phyloP scores from a whole-genome alignment of 306 rosid genomes.

The Macrotyloma uniflorum region DNA sequence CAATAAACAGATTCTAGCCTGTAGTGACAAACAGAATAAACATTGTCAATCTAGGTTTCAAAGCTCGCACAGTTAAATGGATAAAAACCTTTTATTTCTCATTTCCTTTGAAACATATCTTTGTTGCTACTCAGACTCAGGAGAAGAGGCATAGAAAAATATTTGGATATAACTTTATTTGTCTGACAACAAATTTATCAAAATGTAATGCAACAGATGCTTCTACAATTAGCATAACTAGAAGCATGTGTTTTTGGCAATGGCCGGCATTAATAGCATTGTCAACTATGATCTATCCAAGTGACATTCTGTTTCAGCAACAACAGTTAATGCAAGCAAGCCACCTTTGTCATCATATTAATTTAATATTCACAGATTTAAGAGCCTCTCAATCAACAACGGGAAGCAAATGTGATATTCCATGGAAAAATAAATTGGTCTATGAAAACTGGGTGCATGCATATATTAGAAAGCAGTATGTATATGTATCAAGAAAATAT shows the following conservation, averaged over 20 bases:
- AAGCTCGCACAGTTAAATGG: background rate
- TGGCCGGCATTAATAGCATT: background rate
- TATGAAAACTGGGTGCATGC: background rate
- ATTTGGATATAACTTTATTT: background rate
- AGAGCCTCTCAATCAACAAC: conserved; percentile 1
- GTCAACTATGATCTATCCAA: background rate
- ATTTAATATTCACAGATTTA: background rate
- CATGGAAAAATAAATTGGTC: background rate
- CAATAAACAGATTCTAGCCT: conserved; percentile 1
- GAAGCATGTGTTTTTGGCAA: background rate
- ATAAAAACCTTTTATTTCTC: conserved; percentile 16
- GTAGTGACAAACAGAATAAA: background rate
- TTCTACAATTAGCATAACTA: conserved; percentile 10
- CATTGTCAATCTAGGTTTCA: background rate
- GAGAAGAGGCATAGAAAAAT: background rate
- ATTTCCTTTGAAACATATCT: background rate
- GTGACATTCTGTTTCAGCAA: conserved; percentile 10
- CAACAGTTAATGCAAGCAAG: background rate
- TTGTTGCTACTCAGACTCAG: background rate
- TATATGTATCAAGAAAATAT: background rate
- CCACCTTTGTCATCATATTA: conserved; percentile 15
- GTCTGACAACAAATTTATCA: background rate
- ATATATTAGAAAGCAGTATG: background rate
- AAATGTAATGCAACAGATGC: background rate
- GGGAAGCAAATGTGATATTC: background rate